A percentile compares a stretch with the other conserved stretches of the same genome.
phyloP scores from a whole-genome alignment of 176 grass and related monocot species.

The Elymus sibiricus region DNA sequence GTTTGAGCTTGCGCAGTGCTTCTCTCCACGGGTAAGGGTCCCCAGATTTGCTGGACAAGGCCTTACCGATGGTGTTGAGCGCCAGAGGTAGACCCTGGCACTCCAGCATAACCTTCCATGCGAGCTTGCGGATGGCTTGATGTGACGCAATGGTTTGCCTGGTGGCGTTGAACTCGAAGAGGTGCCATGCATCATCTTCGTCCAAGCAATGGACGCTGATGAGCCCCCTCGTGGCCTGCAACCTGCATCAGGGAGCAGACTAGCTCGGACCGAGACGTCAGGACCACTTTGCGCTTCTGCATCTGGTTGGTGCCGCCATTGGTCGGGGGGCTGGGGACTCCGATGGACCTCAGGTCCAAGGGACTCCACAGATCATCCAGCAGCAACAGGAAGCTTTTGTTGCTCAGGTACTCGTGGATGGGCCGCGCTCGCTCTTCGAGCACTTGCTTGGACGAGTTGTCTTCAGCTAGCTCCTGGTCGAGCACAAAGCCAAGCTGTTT shows the following conservation, averaged over 20 bases:
- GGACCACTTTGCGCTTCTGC: no score
- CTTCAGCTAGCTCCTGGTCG: neutral
- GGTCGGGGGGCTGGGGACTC: no score
- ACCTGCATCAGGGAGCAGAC: neutral
- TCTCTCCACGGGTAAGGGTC: neutral
- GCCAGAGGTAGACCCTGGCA: neutral
- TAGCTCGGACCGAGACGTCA: no score
- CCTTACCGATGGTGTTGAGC: neutral
- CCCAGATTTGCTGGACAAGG: neutral
- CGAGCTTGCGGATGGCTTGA: neutral
- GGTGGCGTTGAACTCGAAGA: neutral
- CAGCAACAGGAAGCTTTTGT: neutral
- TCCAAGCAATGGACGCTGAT: neutral
- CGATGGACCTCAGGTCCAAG: neutral
- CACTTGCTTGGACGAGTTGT: no score
- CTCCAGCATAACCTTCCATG: neutral
- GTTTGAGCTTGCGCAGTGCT: neutral
- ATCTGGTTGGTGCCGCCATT: no score
- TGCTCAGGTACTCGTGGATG: neutral
- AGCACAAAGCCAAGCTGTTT: neutral
- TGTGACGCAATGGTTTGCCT: neutral
- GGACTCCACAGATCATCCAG: neutral
- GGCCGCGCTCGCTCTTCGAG: neutral
- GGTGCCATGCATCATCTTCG: neutral
- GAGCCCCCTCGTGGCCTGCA: neutral